These are phyloP conservation scores for Moesziomyces parantarcticus DNA, from an alignment of 1,284 basidiomycete species.

Conservation along the genomic window DNA sequence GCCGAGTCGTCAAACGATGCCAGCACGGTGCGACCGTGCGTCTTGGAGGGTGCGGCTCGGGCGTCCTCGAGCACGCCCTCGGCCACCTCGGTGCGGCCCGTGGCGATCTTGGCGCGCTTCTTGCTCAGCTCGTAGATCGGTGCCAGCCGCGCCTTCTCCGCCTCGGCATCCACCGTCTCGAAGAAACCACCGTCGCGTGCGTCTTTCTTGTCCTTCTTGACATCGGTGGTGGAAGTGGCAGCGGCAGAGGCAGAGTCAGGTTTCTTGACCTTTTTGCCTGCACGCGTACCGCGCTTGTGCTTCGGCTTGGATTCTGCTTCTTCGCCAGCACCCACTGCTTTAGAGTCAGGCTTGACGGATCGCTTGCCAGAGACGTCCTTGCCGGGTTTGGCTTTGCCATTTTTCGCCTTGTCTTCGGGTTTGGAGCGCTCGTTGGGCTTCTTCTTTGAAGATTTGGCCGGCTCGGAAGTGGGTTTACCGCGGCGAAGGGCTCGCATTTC, in stretches of 20 bases:
- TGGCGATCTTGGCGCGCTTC: slow-evolving; percentile 37
- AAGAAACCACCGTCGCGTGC: slow-evolving; percentile 21
- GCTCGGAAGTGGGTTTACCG: slow-evolving; percentile 8
- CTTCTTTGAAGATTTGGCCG: slow-evolving; percentile 2
- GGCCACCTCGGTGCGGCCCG: slow-evolving; percentile 34
- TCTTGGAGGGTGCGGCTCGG: slow-evolving; percentile 15
- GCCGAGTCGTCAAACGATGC: slow-evolving; percentile 25
- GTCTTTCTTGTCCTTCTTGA: slow-evolving; percentile 7
- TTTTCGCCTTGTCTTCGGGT: not conserved
- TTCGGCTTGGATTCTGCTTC: slow-evolving; percentile 6
- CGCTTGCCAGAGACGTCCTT: not conserved
- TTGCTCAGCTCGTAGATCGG: slow-evolving; percentile 41
- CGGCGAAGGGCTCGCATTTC: slow-evolving; percentile 33
- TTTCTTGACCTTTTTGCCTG: slow-evolving; percentile 38
- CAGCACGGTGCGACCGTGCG: slow-evolving; percentile 18
- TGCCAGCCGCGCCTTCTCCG: slow-evolving; percentile 29
- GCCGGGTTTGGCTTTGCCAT: not conserved
- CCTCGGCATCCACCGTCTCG: slow-evolving; percentile 38
- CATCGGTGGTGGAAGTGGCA: not conserved
- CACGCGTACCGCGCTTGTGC: slow-evolving; percentile 32
- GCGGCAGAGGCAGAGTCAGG: not conserved
- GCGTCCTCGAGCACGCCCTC: slow-evolving; percentile 44
- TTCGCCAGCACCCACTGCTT: too few species aligned
- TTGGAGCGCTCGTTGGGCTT: slow-evolving; percentile 12
- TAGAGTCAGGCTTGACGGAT: not conserved